Conservation (phyloP, 371 early-diverging fungal genomes). For the Lichtheimia ornata region DNA sequence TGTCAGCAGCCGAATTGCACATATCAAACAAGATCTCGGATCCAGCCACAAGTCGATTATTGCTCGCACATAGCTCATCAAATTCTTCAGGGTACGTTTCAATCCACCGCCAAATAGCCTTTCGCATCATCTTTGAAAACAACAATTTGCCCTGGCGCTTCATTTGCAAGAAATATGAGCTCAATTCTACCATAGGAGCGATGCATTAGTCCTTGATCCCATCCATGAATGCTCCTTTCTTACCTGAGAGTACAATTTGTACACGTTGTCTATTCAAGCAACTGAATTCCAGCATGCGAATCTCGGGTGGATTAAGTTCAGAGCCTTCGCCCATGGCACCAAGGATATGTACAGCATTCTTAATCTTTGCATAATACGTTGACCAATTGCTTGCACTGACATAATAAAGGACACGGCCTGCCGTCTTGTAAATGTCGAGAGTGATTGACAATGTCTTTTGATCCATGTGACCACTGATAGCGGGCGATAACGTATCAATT, state of each 20-base stretch:
- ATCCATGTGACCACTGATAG: constrained; percentile 17
- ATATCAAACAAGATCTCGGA: constrained; percentile 78
- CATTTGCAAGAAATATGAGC: constrained; percentile 62
- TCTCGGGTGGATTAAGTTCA: constrained; percentile 27
- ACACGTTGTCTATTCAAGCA: constrained; percentile 25
- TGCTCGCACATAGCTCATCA: constrained; percentile 58
- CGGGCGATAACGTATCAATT: constrained; percentile 11
- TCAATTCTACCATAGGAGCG: constrained; percentile 66
- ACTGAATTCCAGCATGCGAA: constrained; percentile 35
- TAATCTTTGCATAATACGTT: constrained; percentile 67
- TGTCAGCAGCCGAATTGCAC: constrained; percentile 69
- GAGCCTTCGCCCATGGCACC: constrained; percentile 28
- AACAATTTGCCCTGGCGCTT: constrained; percentile 64
- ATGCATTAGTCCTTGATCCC: constrained; percentile 52
- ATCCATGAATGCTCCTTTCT: not conserved
- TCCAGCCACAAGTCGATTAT: constrained; percentile 67
- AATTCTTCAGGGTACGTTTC: constrained; percentile 76
- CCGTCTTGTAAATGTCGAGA: constrained; percentile 57
- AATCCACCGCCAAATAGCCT: constrained; percentile 90
- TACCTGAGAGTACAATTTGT: constrained; percentile 37
- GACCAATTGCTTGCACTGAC: constrained; percentile 82
- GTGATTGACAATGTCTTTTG: constrained; percentile 40
- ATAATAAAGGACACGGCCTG: constrained; percentile 75
- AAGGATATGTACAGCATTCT: constrained; percentile 35
- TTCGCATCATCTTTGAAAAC: constrained; percentile 68